A percentile compares a stretch with the other conserved stretches of the same genome.
These are phyloP conservation scores for Phialocephala subalpina DNA, from an alignment of 2,329 filamentous ascomycete species.

Conservation along the genomic window DNA sequence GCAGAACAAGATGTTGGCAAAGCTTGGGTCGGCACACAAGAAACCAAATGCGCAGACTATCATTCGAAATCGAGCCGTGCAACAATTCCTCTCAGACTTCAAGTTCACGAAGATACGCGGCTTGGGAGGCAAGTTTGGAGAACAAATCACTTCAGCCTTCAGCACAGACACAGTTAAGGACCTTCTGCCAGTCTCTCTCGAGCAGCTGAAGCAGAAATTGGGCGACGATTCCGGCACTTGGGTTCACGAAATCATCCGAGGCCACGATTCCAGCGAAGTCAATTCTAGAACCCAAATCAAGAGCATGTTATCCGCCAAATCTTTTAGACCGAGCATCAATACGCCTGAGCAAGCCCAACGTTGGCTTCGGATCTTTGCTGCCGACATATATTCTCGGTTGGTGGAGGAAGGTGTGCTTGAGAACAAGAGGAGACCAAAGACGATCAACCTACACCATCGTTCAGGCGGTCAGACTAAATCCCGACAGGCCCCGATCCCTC, in stretches of 20 bases:
- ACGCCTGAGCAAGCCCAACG: conserved; percentile 78
- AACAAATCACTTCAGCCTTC: conserved; percentile 83
- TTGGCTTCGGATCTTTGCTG: conserved; percentile 91
- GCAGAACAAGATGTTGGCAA: conserved; percentile 93
- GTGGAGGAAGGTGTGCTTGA: conserved; percentile 91
- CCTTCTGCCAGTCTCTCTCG: conserved; percentile 74
- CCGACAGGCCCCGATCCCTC: conserved; percentile 78
- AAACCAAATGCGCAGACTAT: conserved; percentile 96
- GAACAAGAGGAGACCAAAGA: conserved; percentile 85
- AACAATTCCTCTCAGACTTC: conserved; percentile 81
- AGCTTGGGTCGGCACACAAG: conserved; percentile 88
- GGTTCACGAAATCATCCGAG: conserved; percentile 86
- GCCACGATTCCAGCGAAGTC: conserved; percentile 87
- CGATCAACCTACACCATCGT: conserved; percentile 84
- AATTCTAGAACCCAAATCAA: conserved; percentile 93
- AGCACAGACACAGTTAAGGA: conserved; percentile 82
- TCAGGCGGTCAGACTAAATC: conserved; percentile 78
- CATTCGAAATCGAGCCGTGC: conserved; percentile 84
- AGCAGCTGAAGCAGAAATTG: conserved; percentile 79
- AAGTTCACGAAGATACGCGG: conserved; percentile 96
- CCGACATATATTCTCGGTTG: conserved; percentile 88
- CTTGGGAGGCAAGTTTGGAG: conserved; percentile 93
- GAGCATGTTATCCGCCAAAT: conserved; percentile 96
- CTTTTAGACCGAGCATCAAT: conserved; percentile 86
- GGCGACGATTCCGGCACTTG: conserved; percentile 86